These are phyloP conservation scores for Cercophora sp. DNA, from an alignment of 495 filamentous ascomycete genomes.

Conservation along the genomic window DNA sequence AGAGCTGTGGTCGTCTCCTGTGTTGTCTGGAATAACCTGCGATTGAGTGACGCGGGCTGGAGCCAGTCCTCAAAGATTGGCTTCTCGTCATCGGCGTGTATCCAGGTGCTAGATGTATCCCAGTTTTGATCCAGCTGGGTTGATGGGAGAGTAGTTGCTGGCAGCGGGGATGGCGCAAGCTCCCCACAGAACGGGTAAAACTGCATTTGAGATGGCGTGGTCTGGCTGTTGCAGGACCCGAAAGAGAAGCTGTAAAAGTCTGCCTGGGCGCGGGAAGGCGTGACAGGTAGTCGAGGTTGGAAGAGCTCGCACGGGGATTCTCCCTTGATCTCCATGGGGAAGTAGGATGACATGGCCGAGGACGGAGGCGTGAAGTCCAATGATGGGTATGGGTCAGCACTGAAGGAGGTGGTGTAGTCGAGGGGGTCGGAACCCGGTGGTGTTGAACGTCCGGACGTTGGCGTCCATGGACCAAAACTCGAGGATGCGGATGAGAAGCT, in stretches of 20 bases:
- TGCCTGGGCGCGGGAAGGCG: slow-evolving; percentile 18
- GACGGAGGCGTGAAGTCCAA: slow-evolving; percentile 36
- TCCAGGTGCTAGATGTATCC: slow-evolving; percentile 16
- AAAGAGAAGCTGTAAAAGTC: background rate
- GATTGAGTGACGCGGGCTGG: too few species aligned
- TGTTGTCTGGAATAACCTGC: slow-evolving; percentile 25
- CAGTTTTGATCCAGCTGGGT: slow-evolving; percentile 5
- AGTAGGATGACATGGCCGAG: slow-evolving; percentile 33
- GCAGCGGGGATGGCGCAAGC: slow-evolving; percentile 8
- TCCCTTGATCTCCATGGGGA: slow-evolving; percentile 24
- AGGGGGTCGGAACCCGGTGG: slow-evolving; percentile 10
- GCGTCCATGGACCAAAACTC: slow-evolving; percentile 36
- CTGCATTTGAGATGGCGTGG: slow-evolving; percentile 15
- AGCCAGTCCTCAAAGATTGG: slow-evolving; percentile 16
- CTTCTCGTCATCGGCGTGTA: slow-evolving; percentile 18
- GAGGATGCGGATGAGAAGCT: slow-evolving; percentile 36
- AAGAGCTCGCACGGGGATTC: slow-evolving; percentile 14
- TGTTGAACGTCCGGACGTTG: slow-evolving; percentile 33
- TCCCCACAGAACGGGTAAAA: slow-evolving; percentile 12
- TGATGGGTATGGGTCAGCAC: slow-evolving; percentile 24
- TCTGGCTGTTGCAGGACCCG: slow-evolving; percentile 9
- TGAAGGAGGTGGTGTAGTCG: slow-evolving; percentile 38
- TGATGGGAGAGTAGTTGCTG: slow-evolving; percentile 6
- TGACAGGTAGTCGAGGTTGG: slow-evolving; percentile 19
- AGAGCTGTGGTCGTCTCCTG: slow-evolving; percentile 33